Conservation (phyloP, 108 stramenopile genomes). For the Cyclotella choctawhatcheeana region DNA sequence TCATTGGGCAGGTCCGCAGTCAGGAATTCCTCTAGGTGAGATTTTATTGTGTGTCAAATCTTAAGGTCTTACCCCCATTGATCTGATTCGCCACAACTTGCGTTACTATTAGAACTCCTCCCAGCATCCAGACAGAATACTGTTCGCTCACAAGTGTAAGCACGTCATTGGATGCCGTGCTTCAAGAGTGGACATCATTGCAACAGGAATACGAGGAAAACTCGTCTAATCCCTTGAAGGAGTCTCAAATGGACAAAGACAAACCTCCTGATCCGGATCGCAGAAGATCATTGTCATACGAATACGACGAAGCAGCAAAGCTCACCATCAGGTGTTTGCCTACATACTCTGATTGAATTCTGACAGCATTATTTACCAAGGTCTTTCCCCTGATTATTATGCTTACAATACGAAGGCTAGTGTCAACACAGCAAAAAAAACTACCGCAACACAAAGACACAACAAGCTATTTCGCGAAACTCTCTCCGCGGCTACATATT, state of each 20-base stretch:
- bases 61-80: not conserved
- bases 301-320: conserved; percentile 34
- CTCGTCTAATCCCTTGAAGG: conserved; percentile 37
- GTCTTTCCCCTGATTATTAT: too few species aligned
- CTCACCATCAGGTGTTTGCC: conserved; percentile 25
- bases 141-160: conserved; percentile 15
- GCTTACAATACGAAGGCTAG: not conserved
- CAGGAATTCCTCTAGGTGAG: conserved; percentile 36
- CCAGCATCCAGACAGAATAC: conserved; percentile 22
- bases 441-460: not conserved
- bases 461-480: not conserved
- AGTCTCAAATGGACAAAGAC: conserved; percentile 29
- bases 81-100: not conserved
- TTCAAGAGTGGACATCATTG: conserved; percentile 49
- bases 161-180: conserved; percentile 53
- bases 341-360: conserved; percentile 14
- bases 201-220: conserved; percentile 40
- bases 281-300: conserved; percentile 25
- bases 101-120: conserved; percentile 16
- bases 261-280: conserved; percentile 29
- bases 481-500: not conserved
- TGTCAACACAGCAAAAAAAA: not conserved
- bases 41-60: not conserved
- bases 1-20: conserved; percentile 35
- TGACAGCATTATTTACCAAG: not conserved